Evolutionary conservation across 768 basidiomycete species (phyloP).

Genomic region (Psilocybe azurescens): DNA sequence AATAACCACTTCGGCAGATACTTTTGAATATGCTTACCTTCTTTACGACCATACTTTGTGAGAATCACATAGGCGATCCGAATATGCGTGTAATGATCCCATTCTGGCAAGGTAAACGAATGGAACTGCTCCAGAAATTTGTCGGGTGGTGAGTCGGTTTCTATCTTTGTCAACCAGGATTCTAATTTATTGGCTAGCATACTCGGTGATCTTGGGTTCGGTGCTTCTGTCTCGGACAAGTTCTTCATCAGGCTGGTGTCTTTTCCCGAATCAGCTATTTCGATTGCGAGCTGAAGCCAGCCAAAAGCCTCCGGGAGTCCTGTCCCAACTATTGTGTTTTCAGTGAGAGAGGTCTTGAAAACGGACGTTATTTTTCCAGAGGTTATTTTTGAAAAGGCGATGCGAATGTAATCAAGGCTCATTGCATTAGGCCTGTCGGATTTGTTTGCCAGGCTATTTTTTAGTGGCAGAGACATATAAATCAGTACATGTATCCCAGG

Average conservation of each 20-base stretch:
- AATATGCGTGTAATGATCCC: constrained; percentile 56
- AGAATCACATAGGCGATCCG: constrained; percentile 48
- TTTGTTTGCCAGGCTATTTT: constrained; percentile 60
- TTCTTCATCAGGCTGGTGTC: neutral
- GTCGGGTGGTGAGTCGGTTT: constrained; percentile 30
- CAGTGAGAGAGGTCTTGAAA: constrained; percentile 29
- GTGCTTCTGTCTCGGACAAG: constrained; percentile 3
- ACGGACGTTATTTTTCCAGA: constrained; percentile 33
- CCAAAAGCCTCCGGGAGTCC: constrained; percentile 44
- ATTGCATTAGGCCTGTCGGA: constrained; percentile 60
- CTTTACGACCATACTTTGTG: constrained; percentile 44
- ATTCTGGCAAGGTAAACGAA: constrained; percentile 38
- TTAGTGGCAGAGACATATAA: neutral
- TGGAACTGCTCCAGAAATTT: constrained; percentile 42
- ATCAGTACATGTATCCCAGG: neutral
- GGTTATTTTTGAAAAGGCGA: constrained; percentile 34
- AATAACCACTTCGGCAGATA: no score
- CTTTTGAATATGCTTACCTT: constrained; percentile 31
- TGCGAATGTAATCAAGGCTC: constrained; percentile 50
- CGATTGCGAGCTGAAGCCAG: constrained; percentile 40
- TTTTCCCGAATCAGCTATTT: constrained; percentile 26
- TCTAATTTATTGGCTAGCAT: constrained; percentile 38
- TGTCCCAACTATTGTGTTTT: constrained; percentile 13
- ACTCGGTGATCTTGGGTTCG: constrained; percentile 25
- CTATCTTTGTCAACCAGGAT: constrained; percentile 39